Conservation (phyloP, 1,284 basidiomycete species). For the Ceratobasidium sp. region DNA sequence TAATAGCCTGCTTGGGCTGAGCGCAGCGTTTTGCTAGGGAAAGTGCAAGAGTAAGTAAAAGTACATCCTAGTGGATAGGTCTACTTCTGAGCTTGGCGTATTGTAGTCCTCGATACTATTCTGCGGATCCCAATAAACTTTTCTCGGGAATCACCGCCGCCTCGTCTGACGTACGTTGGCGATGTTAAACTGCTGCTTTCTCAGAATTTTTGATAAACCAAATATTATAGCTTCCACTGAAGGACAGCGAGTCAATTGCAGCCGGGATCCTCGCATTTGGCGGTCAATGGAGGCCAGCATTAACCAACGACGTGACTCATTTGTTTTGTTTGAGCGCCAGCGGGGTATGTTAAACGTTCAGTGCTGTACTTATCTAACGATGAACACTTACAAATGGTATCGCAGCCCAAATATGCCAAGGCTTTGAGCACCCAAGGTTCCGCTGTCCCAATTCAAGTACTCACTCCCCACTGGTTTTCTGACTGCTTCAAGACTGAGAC, state of each 20-base stretch:
- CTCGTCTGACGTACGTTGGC: conserved; percentile 67
- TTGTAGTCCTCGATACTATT: conserved; percentile 68
- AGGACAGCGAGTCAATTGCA: conserved; percentile 77
- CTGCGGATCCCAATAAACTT: conserved; percentile 76
- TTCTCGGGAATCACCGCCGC: conserved; percentile 85
- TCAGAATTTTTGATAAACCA: conserved; percentile 37
- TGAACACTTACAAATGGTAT: not conserved
- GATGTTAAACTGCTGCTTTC: not conserved
- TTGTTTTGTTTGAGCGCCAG: conserved; percentile 69
- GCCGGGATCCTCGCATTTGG: conserved; percentile 80
- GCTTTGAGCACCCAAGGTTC: conserved; percentile 66
- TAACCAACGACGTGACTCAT: conserved; percentile 87
- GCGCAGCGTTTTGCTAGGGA: conserved; percentile 28
- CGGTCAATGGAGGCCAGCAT: conserved; percentile 78
- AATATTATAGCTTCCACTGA: conserved; percentile 61
- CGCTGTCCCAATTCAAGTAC: conserved; percentile 66
- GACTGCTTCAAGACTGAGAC: conserved; percentile 75
- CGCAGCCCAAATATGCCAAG: conserved; percentile 68
- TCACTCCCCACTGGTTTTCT: conserved; percentile 87
- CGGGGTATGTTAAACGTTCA: conserved; percentile 48
- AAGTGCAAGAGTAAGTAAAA: conserved; percentile 32
- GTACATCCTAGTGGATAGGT: not conserved
- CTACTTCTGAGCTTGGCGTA: not conserved
- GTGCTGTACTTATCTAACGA: not conserved
- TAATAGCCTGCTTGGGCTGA: conserved; percentile 37